Evolutionary conservation across 1,284 basidiomycete genomes (phyloP).

Genomic region (Mrakiaceae sp.): DNA sequence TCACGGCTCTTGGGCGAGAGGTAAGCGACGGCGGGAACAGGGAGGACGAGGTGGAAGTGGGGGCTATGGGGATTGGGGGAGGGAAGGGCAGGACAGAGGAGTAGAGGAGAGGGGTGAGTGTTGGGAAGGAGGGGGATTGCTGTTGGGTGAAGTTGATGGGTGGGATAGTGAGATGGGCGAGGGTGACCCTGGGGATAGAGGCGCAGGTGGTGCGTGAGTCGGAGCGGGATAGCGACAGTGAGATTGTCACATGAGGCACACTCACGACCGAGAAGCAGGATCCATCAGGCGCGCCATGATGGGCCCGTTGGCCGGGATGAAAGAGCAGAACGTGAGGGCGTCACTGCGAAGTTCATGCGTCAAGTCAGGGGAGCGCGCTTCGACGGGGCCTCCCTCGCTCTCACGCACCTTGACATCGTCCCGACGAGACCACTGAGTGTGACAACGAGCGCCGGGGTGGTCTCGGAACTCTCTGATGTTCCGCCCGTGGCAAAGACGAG

Average conservation of each 20-base stretch:
- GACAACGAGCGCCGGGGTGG: conserved; percentile 41
- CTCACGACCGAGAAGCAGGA: conserved; percentile 40
- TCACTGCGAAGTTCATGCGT: conserved; percentile 35
- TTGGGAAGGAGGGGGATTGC: conserved; percentile 40
- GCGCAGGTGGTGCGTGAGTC: too few species aligned
- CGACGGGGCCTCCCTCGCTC: conserved; percentile 10
- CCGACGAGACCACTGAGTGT: conserved; percentile 73
- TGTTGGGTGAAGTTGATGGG: conserved; percentile 7
- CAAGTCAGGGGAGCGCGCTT: too few species aligned
- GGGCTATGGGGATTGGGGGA: conserved; percentile 39
- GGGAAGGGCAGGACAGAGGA: conserved; percentile 53
- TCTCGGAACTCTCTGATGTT: conserved; percentile 32
- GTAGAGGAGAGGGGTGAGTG: conserved; percentile 43
- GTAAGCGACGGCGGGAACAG: background rate
- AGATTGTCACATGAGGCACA: too few species aligned
- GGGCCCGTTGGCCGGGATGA: conserved; percentile 51
- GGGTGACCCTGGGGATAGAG: conserved; percentile 4
- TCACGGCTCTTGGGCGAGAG: conserved; percentile 16
- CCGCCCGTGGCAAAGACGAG: conserved; percentile 48
- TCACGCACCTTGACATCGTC: conserved; percentile 41
- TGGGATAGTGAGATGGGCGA: conserved; percentile 23
- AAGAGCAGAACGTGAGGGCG: conserved; percentile 51
- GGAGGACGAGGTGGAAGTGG: conserved; percentile 14
- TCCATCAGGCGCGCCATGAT: conserved; percentile 49
- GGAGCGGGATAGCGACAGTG: too few species aligned